phyloP scores from a whole-genome alignment of 208 protist genomes.

The Leishmania braziliensis region DNA sequence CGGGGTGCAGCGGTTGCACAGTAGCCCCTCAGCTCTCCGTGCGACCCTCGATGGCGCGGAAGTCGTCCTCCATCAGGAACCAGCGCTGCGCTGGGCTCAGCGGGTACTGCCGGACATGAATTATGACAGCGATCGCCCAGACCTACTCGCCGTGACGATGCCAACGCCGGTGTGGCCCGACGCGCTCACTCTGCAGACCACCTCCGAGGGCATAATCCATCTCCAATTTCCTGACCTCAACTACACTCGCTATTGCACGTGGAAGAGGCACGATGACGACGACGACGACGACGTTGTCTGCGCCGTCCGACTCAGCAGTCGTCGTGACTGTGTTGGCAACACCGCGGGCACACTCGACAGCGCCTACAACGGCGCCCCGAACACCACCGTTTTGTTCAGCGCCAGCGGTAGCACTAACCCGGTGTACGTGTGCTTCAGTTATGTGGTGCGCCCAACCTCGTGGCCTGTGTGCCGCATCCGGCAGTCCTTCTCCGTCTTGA shows the following conservation, averaged over 20 bases:
- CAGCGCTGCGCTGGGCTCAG: slow-evolving; percentile 30
- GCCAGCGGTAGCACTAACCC: slow-evolving; percentile 38
- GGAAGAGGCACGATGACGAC: background rate
- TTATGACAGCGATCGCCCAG: slow-evolving; percentile 20
- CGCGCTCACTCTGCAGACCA: slow-evolving; percentile 20
- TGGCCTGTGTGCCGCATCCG: slow-evolving; percentile 21
- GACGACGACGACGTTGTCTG: slow-evolving; percentile 25
- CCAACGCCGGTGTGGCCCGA: slow-evolving; percentile 33
- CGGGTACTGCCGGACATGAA: slow-evolving; percentile 14
- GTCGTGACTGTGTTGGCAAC: slow-evolving; percentile 51
- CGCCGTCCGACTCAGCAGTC: slow-evolving; percentile 40
- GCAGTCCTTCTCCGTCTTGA: slow-evolving; percentile 31
- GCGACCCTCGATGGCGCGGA: background rate
- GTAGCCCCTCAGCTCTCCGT: background rate
- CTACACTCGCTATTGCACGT: slow-evolving; percentile 26
- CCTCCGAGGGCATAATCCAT: slow-evolving; percentile 23
- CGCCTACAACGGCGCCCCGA: slow-evolving; percentile 32
- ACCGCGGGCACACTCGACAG: slow-evolving; percentile 53
- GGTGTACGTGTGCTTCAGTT: slow-evolving; percentile 49
- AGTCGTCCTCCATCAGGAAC: slow-evolving; percentile 4
- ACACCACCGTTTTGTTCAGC: slow-evolving; percentile 27
- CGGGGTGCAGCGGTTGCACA: background rate
- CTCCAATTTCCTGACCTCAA: slow-evolving; percentile 24
- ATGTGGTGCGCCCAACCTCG: slow-evolving; percentile 14
- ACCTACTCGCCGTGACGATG: slow-evolving; percentile 31